A percentile compares a stretch with the other conserved stretches of the same genome.
Evolutionary conservation across 1,139 yeast species (phyloP).

Genomic region (Suhomyces choctaworum): DNA sequence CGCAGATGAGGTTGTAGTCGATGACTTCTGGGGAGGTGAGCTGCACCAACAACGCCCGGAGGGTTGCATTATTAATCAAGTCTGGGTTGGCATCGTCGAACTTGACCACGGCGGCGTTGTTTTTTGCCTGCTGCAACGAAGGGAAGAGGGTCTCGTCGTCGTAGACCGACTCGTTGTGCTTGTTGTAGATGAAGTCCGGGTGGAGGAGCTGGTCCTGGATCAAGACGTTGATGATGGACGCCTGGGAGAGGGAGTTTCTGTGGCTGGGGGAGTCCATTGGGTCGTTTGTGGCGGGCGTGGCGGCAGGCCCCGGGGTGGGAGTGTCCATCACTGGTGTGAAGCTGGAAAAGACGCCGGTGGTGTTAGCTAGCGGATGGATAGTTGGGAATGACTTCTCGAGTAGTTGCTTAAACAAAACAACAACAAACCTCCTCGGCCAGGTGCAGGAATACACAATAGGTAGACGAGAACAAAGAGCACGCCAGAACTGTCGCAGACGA

Average conservation of each 20-base stretch:
- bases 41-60: constrained; percentile 64
- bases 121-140: constrained; percentile 22
- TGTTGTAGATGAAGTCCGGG: constrained; percentile 34
- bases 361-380: too few species aligned
- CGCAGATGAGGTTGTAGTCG: constrained; percentile 77
- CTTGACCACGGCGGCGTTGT: constrained; percentile 29
- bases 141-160: constrained; percentile 43
- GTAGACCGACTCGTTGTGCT: constrained; percentile 43
- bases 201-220: constrained; percentile 13
- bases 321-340: constrained; percentile 5
- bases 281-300: background rate
- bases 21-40: constrained; percentile 77
- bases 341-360: too few species aligned
- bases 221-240: constrained; percentile 7
- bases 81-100: constrained; percentile 39
- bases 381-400: constrained; percentile 5
- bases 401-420: constrained; percentile 2
- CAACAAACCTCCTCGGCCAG: constrained; percentile 3
- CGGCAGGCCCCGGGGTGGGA: constrained; percentile 1
- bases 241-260: constrained; percentile 3
- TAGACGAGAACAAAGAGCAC: too few species aligned
- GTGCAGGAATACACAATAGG: too few species aligned
- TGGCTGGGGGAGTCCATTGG: constrained; percentile 2
- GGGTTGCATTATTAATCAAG: constrained; percentile 40
- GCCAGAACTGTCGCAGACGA: too few species aligned